Conservation (phyloP, 768 basidiomycete genomes). For the Astraeus odoratus region DNA sequence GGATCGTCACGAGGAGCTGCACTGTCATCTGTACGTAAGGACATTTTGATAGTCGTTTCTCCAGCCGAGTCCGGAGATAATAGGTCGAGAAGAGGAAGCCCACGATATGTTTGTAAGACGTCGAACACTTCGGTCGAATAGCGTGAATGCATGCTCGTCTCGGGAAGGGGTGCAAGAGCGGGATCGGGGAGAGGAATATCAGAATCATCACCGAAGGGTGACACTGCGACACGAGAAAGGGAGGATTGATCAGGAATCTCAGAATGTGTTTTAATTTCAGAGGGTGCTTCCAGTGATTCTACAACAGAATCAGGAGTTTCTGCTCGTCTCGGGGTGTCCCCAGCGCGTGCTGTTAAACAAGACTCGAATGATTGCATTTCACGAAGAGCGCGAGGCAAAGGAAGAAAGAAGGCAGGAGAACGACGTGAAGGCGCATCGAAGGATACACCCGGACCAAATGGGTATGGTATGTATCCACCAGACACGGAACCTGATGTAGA, state of each 20-base stretch:
- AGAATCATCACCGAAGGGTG: constrained; percentile 24
- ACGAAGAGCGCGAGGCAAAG: constrained; percentile 52
- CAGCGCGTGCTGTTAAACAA: constrained; percentile 65
- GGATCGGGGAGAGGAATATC: constrained; percentile 22
- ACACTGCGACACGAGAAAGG: constrained; percentile 18
- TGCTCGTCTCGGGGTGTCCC: constrained; percentile 18
- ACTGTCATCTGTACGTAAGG: constrained; percentile 55
- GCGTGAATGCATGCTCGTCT: constrained; percentile 49
- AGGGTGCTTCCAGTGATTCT: not conserved
- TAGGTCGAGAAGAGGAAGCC: constrained; percentile 66
- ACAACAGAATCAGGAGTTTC: constrained; percentile 8
- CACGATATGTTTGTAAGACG: constrained; percentile 72
- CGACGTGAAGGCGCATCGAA: constrained; percentile 55
- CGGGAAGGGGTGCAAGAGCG: constrained; percentile 32
- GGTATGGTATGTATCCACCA: constrained; percentile 34
- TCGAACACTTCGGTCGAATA: constrained; percentile 77
- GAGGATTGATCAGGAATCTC: constrained; percentile 10
- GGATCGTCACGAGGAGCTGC: constrained; percentile 81
- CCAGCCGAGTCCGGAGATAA: constrained; percentile 48
- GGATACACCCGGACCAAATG: constrained; percentile 57
- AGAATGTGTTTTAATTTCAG: too few relatives aligned
- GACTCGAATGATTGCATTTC: constrained; percentile 89
- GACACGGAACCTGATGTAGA: constrained; percentile 16
- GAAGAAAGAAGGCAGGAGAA: constrained; percentile 35
- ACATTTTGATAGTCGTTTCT: constrained; percentile 68